Conservation (phyloP, 2,329 filamentous ascomycete species). For the Aureobasidium subglaciale region DNA sequence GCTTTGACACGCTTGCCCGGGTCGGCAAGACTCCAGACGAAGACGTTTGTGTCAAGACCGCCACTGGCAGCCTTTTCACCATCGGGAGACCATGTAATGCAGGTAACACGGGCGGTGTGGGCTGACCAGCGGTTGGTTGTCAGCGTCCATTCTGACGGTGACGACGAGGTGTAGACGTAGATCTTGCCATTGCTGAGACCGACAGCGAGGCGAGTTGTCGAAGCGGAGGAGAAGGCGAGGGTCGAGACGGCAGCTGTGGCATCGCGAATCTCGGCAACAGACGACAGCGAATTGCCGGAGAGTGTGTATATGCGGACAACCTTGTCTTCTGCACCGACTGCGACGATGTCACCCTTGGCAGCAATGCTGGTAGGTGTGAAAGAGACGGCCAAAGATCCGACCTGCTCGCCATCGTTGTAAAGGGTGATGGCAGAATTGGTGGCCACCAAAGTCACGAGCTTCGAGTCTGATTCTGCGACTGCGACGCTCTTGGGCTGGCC, state of each 20-base stretch:
- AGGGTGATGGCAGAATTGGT: constrained; percentile 53
- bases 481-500: constrained; percentile 75
- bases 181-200: constrained; percentile 85
- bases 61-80: constrained; percentile 77
- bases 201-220: constrained; percentile 63
- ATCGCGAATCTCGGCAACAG: constrained; percentile 52
- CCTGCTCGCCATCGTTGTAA: constrained; percentile 47
- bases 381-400: constrained; percentile 45
- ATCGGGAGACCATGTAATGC: constrained; percentile 68
- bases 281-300: constrained; percentile 44
- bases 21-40: constrained; percentile 79
- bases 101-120: constrained; percentile 61
- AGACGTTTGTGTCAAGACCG: constrained; percentile 82
- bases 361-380: constrained; percentile 61
- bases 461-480: constrained; percentile 50
- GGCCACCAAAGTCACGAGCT: constrained; percentile 43
- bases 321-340: constrained; percentile 69
- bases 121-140: constrained; percentile 74
- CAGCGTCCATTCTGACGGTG: constrained; percentile 52
- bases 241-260: constrained; percentile 67
- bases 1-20: constrained; percentile 80
- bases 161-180: constrained; percentile 58
- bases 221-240: constrained; percentile 74
- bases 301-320: constrained; percentile 66
- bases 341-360: constrained; percentile 59